A percentile compares a stretch with the other conserved stretches of the same genome.
These are phyloP conservation scores for Adansonia gregorii DNA, from an alignment of 441 rosid species.

Conservation along the genomic window DNA sequence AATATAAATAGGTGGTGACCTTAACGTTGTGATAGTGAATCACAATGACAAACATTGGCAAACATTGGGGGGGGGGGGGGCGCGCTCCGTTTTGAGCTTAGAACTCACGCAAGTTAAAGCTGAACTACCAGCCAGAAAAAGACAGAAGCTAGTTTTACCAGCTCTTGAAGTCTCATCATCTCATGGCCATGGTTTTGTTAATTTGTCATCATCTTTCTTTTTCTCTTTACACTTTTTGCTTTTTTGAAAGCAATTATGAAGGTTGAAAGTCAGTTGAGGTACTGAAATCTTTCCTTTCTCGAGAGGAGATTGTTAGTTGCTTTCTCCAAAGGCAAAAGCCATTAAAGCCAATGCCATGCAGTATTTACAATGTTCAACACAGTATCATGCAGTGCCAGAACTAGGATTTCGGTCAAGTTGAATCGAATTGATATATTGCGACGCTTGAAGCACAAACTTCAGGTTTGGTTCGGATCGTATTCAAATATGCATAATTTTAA, in stretches of 20 bases:
- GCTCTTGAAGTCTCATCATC: background rate
- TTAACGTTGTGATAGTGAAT: background rate
- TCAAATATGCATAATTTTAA: too few species aligned
- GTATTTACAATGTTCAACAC: background rate
- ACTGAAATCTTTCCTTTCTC: background rate
- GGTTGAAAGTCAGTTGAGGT: background rate
- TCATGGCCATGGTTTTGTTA: background rate
- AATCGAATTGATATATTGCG: background rate
- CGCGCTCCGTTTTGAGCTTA: background rate
- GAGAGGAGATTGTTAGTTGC: background rate
- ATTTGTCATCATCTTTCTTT: background rate
- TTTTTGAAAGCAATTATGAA: conserved; percentile 15
- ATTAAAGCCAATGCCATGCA: background rate
- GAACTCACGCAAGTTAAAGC: background rate
- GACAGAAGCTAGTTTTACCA: background rate
- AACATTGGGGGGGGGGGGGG: background rate
- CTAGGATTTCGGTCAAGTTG: background rate
- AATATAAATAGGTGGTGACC: background rate
- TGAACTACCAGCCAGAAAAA: background rate
- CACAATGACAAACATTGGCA: background rate
- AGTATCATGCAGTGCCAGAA: background rate
- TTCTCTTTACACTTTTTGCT: background rate
- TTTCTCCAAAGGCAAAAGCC: background rate
- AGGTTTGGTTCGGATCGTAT: too few species aligned
- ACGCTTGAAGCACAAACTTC: too few species aligned